phyloP scores from a whole-genome alignment of 352 stramenopile species.

The Phytophthora pluvialis region DNA sequence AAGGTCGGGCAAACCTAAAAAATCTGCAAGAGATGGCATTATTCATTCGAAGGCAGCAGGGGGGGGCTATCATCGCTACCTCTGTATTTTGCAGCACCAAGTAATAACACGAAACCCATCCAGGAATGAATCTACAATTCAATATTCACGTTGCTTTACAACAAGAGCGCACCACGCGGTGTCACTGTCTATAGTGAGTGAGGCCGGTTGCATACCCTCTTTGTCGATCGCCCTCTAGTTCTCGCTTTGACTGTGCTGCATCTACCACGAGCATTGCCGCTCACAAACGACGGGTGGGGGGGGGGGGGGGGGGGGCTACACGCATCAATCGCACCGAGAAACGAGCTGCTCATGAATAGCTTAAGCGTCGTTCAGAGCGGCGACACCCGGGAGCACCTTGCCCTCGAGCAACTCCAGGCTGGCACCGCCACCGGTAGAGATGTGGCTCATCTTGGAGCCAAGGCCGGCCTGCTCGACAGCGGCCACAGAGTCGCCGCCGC shows the following conservation, averaged over 20 bases:
- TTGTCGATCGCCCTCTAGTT: slow-evolving; percentile 10
- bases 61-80: too few species aligned
- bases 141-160: slow-evolving; percentile 31
- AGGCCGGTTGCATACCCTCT: not conserved
- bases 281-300: slow-evolving; percentile 4
- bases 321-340: slow-evolving; percentile 7
- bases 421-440: slow-evolving; percentile 98
- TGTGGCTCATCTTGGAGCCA: slow-evolving; percentile 95
- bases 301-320: not conserved
- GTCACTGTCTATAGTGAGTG: not conserved
- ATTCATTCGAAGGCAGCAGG: too few species aligned
- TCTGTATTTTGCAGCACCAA: too few species aligned
- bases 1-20: too few species aligned
- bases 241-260: slow-evolving; percentile 6
- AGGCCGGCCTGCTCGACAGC: slow-evolving; percentile 94
- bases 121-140: slow-evolving; percentile 18
- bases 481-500: slow-evolving; percentile 96
- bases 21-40: too few species aligned
- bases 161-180: not conserved
- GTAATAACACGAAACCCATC: too few species aligned
- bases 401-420: slow-evolving; percentile 99
- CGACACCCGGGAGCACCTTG: slow-evolving; percentile 97
- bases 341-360: slow-evolving; percentile 20
- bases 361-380: slow-evolving; percentile 86
- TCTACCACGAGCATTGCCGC: slow-evolving; percentile 23